Percentiles rank a stretch among this genome's conserved stretches.
These are phyloP conservation scores for Sporothrix phasma DNA, from an alignment of 2,329 filamentous ascomycete species.

Conservation along the genomic window DNA sequence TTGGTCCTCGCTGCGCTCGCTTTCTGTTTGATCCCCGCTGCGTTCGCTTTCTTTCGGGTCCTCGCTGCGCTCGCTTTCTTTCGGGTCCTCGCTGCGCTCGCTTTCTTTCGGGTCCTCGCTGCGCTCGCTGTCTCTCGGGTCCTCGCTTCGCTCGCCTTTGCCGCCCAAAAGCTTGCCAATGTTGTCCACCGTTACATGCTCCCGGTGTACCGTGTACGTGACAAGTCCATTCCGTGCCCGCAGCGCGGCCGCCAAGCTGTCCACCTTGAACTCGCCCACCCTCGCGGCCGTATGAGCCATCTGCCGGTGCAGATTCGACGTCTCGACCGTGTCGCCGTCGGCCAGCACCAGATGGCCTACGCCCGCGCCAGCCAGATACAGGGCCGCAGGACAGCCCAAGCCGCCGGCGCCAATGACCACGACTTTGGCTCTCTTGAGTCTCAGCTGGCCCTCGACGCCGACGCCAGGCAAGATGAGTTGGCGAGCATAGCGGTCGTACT, in stretches of 20 bases:
- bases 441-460: slow-evolving; percentile 68
- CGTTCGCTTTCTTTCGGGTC: not conserved
- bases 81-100: not conserved
- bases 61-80: not conserved
- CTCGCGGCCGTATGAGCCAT: slow-evolving; percentile 64
- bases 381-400: slow-evolving; percentile 80
- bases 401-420: slow-evolving; percentile 82
- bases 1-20: not conserved
- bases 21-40: not conserved
- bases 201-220: slow-evolving; percentile 50
- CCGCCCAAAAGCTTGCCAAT: slow-evolving; percentile 52
- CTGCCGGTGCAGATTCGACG: slow-evolving; percentile 87
- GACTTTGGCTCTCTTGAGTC: slow-evolving; percentile 58
- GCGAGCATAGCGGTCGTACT: slow-evolving; percentile 79
- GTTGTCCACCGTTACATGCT: slow-evolving; percentile 58
- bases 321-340: slow-evolving; percentile 80
- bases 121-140: not conserved
- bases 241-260: slow-evolving; percentile 58
- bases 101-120: not conserved
- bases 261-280: slow-evolving; percentile 69
- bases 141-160: not conserved
- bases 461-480: slow-evolving; percentile 83
- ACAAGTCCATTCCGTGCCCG: slow-evolving; percentile 60
- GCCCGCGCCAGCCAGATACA: slow-evolving; percentile 87
- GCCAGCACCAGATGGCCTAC: slow-evolving; percentile 74